Conservation (phyloP, 805 yeast species). For the Candida lessepsii region DNA sequence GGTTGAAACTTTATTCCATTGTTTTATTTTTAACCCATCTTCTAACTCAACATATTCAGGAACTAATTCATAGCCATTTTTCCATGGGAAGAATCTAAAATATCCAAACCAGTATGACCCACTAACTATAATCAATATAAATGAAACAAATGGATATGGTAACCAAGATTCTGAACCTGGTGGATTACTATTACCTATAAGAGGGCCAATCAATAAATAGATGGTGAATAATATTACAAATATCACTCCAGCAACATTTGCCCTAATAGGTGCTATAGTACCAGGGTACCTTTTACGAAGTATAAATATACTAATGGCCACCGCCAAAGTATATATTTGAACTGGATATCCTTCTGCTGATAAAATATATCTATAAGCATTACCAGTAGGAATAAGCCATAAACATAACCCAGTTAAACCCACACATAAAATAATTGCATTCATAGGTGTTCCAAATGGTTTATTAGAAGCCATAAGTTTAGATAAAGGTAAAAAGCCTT, state of each 20-base stretch:
- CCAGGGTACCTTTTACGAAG: constrained; percentile 50
- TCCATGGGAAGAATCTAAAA: constrained; percentile 49
- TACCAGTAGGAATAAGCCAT: constrained; percentile 44
- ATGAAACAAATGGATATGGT: constrained; percentile 48
- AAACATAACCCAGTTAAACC: constrained; percentile 40
- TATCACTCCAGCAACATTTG: constrained; percentile 47
- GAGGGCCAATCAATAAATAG: constrained; percentile 52
- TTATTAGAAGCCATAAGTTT: constrained; percentile 51
- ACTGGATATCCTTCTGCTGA: constrained; percentile 52
- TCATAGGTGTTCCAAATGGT: constrained; percentile 57
- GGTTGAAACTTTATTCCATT: constrained; percentile 48
- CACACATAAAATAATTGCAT: constrained; percentile 46
- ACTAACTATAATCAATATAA: constrained; percentile 43
- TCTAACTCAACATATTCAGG: constrained; percentile 40
- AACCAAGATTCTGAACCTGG: constrained; percentile 43
- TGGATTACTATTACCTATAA: constrained; percentile 39
- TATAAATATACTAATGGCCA: constrained; percentile 57
- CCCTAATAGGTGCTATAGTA: constrained; percentile 49
- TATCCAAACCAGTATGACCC: constrained; percentile 54
- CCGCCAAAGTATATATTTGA: constrained; percentile 49
- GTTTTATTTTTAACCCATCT: constrained; percentile 59
- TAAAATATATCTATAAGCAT: constrained; percentile 51
- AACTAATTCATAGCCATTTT: constrained; percentile 45
- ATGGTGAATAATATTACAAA: constrained; percentile 46
- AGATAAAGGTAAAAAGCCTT: constrained; percentile 59